Evolutionary conservation across 768 basidiomycete genomes (phyloP).

Genomic region (Cyclocybe aegerita): DNA sequence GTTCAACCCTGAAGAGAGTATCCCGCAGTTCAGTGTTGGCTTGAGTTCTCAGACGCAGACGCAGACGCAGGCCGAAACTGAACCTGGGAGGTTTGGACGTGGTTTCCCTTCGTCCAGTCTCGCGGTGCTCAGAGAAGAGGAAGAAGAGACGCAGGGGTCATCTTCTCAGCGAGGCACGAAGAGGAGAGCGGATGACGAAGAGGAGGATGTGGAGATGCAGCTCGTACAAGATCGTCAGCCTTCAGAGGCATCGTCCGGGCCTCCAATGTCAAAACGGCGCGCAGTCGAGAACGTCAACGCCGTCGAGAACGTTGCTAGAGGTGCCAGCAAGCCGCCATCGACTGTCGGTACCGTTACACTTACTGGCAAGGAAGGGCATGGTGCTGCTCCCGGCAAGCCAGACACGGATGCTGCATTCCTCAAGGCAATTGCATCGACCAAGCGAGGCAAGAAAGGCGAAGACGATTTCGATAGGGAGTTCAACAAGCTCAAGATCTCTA

Average conservation of each 20-base stretch:
- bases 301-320: constrained; percentile 18
- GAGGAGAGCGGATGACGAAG: constrained; percentile 35
- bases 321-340: constrained; percentile 24
- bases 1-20: constrained; percentile 16
- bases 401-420: constrained; percentile 72
- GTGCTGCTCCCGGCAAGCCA: constrained; percentile 44
- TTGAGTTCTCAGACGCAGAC: constrained; percentile 29
- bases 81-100: background rate
- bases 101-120: constrained; percentile 15
- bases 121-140: constrained; percentile 51
- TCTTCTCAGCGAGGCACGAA: constrained; percentile 29
- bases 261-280: constrained; percentile 37
- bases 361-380: constrained; percentile 17
- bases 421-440: constrained; percentile 72
- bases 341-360: constrained; percentile 4
- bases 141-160: constrained; percentile 39
- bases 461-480: constrained; percentile 80
- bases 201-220: constrained; percentile 40
- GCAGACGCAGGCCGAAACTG: constrained; percentile 25
- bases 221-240: constrained; percentile 25
- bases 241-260: constrained; percentile 8
- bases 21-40: constrained; percentile 12
- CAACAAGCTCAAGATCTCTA: constrained; percentile 71
- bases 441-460: constrained; percentile 64
- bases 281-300: constrained; percentile 39